These are phyloP conservation scores for Candida lessepsii DNA, from an alignment of 805 yeast species.

Conservation along the genomic window DNA sequence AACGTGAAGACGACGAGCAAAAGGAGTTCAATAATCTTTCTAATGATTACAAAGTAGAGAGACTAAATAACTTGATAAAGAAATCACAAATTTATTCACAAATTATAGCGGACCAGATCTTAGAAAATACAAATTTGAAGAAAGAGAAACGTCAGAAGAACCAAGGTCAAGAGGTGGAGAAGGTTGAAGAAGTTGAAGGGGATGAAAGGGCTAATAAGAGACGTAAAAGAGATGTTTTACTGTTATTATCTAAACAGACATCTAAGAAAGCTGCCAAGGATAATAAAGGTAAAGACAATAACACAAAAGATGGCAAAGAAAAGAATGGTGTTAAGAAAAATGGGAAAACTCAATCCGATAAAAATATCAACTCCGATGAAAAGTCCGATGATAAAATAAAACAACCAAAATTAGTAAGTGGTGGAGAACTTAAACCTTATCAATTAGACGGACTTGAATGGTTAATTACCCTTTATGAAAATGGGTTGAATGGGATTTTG, in stretches of 20 bases:
- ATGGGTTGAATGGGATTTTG: conserved; percentile 90
- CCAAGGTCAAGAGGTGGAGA: neutral
- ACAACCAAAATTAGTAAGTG: conserved; percentile 35
- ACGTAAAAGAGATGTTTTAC: conserved; percentile 16
- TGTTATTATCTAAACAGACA: conserved; percentile 18
- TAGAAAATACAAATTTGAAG: conserved; percentile 36
- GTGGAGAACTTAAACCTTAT: conserved; percentile 70
- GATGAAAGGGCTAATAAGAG: conserved; percentile 13
- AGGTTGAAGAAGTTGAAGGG: conserved; percentile 12
- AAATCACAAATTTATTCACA: conserved; percentile 85
- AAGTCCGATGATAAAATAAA: conserved; percentile 11
- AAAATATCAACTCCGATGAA: conserved; percentile 6
- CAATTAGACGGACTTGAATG: conserved; percentile 91
- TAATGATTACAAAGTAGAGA: conserved; percentile 57
- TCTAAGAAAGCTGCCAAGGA: conserved; percentile 6
- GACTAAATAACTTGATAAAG: conserved; percentile 74
- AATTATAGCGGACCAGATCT: conserved; percentile 77
- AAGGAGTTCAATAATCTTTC: conserved; percentile 44
- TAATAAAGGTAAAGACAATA: too few relatives aligned
- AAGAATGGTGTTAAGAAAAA: neutral
- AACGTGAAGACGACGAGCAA: conserved; percentile 19
- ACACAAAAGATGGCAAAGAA: too few relatives aligned
- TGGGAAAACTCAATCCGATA: neutral
- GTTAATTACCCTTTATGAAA: conserved; percentile 84
- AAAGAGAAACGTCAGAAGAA: conserved; percentile 14